Conservation (phyloP, 345 rosid species). For the Acer negundo region DNA sequence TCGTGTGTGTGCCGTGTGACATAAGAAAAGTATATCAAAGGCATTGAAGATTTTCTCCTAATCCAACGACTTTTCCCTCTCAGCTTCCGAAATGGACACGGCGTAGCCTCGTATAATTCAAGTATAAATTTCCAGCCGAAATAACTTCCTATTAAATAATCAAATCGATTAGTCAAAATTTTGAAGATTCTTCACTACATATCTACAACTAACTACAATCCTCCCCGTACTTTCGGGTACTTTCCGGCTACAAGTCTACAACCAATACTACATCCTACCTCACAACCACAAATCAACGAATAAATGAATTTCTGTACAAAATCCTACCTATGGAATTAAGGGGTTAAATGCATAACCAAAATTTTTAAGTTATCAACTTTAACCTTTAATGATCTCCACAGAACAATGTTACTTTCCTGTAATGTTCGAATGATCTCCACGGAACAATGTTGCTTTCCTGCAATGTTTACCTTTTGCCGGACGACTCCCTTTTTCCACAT, state of each 20-base stretch:
- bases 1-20: too few species aligned
- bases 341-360: constrained; percentile 18
- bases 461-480: constrained; percentile 14
- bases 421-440: background rate
- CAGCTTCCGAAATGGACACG: too few species aligned
- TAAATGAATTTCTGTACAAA: constrained; percentile 53
- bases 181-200: background rate
- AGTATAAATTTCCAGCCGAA: background rate
- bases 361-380: background rate
- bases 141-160: background rate
- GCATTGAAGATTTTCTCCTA: too few species aligned
- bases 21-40: too few species aligned
- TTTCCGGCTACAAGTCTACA: background rate
- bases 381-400: background rate
- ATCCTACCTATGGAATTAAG: constrained; percentile 26
- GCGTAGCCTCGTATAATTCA: too few species aligned
- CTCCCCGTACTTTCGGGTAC: too few species aligned
- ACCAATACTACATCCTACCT: constrained; percentile 18
- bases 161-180: constrained; percentile 8
- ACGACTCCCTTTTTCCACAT: background rate
- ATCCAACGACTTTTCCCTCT: too few species aligned
- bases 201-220: constrained; percentile 12
- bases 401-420: background rate
- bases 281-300: constrained; percentile 42
- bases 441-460: background rate